Conservation (phyloP, 2,329 filamentous ascomycete species). For the Fusarium musae region DNA sequence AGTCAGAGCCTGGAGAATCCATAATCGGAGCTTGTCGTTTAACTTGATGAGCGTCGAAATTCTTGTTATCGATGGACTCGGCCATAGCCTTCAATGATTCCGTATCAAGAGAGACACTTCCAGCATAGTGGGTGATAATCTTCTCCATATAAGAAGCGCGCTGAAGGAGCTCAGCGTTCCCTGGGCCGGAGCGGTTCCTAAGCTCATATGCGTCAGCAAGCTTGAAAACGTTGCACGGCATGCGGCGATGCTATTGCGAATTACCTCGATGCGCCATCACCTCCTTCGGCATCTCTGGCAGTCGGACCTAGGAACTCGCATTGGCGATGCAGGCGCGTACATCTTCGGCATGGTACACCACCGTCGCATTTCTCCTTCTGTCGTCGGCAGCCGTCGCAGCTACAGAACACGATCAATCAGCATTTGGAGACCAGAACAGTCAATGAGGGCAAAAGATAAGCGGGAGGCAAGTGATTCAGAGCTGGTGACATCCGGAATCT, state of each 20-base stretch:
- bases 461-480: background rate
- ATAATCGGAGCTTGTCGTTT: conserved; percentile 35
- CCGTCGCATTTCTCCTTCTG: conserved; percentile 68
- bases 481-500: conserved; percentile 2
- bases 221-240: background rate
- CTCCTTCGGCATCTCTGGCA: conserved; percentile 45
- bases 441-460: background rate
- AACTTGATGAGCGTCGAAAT: conserved; percentile 20
- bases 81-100: conserved; percentile 53
- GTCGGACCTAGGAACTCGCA: conserved; percentile 58
- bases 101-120: conserved; percentile 49
- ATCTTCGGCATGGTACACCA: conserved; percentile 64
- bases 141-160: conserved; percentile 55
- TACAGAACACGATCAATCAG: conserved; percentile 41
- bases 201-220: conserved; percentile 20
- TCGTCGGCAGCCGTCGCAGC: conserved; percentile 65
- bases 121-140: conserved; percentile 59
- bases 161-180: conserved; percentile 41
- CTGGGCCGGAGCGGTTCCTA: conserved; percentile 41
- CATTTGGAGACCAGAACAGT: background rate
- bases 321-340: conserved; percentile 60
- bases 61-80: conserved; percentile 54
- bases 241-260: background rate
- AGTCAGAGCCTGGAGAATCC: conserved; percentile 42
- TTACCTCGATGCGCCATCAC: conserved; percentile 40